Conservation (phyloP, 2,329 filamentous ascomycete genomes). For the Furcasterigmium furcatum region DNA sequence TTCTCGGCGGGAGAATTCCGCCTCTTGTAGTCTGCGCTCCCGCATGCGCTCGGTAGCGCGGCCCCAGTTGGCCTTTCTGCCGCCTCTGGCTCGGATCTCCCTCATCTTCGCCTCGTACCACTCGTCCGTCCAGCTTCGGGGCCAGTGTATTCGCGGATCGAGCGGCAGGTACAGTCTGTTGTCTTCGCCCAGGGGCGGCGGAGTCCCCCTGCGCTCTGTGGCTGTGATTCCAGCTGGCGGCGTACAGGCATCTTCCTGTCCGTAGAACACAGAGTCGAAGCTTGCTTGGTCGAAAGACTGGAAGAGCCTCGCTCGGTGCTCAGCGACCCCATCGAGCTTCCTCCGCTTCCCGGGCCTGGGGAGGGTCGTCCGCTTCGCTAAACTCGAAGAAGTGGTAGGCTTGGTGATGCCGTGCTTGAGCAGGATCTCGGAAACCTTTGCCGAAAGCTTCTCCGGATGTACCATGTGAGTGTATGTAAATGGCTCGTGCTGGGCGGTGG, state of each 20-base stretch:
- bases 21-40: conserved; percentile 20
- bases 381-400: no score
- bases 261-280: conserved; percentile 14
- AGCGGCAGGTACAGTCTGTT: conserved; percentile 39
- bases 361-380: no score
- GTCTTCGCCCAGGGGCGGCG: conserved; percentile 12
- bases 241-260: conserved; percentile 8
- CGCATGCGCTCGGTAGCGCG: conserved; percentile 34
- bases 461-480: no score
- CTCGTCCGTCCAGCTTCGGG: conserved; percentile 33
- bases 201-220: conserved; percentile 3
- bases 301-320: neutral
- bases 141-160: conserved; percentile 49
- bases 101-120: conserved; percentile 45
- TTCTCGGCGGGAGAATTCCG: conserved; percentile 2
- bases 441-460: no score
- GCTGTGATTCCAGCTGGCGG: conserved; percentile 7
- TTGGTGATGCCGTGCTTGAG: no score
- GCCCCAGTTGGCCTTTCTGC: conserved; percentile 49
- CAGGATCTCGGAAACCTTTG: no score
- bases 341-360: no score
- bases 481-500: no score
- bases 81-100: conserved; percentile 46
- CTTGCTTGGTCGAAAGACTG: conserved; percentile 8
- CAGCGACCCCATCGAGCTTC: no score